phyloP scores from a whole-genome alignment of 2,329 filamentous ascomycete genomes.

The Penicillium sp. region DNA sequence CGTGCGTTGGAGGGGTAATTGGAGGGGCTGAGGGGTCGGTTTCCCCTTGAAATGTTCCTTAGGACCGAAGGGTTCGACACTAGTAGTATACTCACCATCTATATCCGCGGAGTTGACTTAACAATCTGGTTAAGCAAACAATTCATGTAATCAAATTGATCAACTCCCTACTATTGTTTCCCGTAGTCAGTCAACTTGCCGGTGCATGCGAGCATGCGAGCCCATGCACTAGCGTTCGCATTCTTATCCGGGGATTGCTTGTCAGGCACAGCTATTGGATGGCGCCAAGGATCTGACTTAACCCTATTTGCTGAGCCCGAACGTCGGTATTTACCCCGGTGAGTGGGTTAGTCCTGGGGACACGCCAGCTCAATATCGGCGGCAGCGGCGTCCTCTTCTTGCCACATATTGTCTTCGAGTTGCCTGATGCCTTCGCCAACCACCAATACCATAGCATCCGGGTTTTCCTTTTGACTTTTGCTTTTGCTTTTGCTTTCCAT shows the following conservation, averaged over 20 bases:
- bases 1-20: not conserved
- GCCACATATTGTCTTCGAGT: not conserved
- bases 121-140: not conserved
- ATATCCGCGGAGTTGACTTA: not conserved
- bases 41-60: not conserved
- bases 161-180: not conserved
- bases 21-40: not conserved
- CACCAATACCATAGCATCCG: not conserved
- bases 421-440: not conserved
- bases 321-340: conserved; percentile 1
- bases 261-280: conserved; percentile 4
- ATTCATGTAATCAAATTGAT: not conserved
- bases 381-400: conserved; percentile 3
- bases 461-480: not conserved
- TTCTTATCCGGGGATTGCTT: not conserved
- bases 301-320: conserved; percentile 6
- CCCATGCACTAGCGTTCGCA: not conserved
- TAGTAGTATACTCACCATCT: not conserved
- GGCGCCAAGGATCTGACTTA: conserved; percentile 2
- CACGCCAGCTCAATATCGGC: conserved; percentile 3
- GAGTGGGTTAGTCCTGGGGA: not conserved
- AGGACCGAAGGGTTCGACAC: not conserved
- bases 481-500: not conserved
- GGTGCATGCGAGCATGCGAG: not conserved
- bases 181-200: not conserved